Base-by-base conservation (phyloP, 768 basidiomycete genomes). In the Suillus discolor region DNA sequence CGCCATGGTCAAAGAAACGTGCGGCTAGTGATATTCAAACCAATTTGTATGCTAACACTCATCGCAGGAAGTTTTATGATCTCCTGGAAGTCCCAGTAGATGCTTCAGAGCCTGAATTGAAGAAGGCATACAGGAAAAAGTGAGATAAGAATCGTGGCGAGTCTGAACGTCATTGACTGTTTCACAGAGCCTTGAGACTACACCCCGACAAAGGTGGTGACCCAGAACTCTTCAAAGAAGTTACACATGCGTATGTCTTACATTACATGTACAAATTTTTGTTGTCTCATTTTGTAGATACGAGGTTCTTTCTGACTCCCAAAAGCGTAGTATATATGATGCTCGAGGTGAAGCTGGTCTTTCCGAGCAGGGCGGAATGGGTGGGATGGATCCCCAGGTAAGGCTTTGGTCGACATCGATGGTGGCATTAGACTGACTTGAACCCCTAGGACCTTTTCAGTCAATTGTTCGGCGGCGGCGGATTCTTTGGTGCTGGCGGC, bases 61-160 rank as follows among this genome's bases (percentile, higher is more conserved):
- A 68, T 23, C 57, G 31, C 77, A 94, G 93, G 72, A 92, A 94
- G 87, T 94, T 85, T 77, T 94, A 98, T 80, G 95, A 97, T 79
- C 86, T 97, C 67, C 88, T 99, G 59, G 96, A 96, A 69, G 94
- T 93, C 38, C 69, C 86, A 13, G 87, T 92, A 60, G 84, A 84
- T 71, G 94, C 92, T 41, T 89, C 89, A 49, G 96, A 97, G 66
- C 73, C 83, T 57, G 95, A 96, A 62, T 87, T 97, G 73, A 97
- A 96, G 84, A 96, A 96, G 77, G 95, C 95, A 38, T 97, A 96
- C 82, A 91, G 94, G 71, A 96, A 95, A 81, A 95, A 94, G 94
- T 94, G 68, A 36, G 77, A 67, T 18, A 28, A 23, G 5, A 65
- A 18, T 39, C n/a, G 34, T 55, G 51, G 57, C 63, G 36, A 66